Conservation (phyloP, 139 green algal species). For the Penium margaritaceum region DNA sequence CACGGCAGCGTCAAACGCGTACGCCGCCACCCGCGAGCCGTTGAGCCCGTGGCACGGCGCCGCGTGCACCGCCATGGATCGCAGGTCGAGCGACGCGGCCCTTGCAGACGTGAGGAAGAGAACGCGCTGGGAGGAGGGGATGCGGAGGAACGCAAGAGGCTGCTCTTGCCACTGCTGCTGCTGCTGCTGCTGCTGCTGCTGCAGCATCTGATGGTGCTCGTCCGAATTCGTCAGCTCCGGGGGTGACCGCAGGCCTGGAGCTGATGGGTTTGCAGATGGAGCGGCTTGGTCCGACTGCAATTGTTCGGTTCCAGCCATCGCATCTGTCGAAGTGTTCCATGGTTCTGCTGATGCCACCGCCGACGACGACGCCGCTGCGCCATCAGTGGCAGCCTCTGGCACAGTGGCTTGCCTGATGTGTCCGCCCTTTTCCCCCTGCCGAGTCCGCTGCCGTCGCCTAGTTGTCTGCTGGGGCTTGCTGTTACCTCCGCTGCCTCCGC, state of each 20-base stretch:
- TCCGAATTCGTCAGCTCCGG: background rate
- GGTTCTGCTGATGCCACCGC: background rate
- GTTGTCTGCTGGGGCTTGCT: background rate
- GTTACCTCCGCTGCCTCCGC: too few species aligned
- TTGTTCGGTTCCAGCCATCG: too few species aligned
- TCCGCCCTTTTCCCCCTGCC: background rate
- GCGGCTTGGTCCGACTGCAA: too few species aligned
- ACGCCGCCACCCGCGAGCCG: conserved; percentile 20
- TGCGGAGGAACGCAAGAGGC: conserved; percentile 27
- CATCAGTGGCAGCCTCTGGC: background rate
- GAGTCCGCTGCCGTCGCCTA: background rate
- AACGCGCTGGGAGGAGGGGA: conserved; percentile 14
- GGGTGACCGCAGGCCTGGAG: too few species aligned
- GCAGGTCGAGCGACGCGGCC: conserved; percentile 26
- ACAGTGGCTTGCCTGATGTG: too few species aligned
- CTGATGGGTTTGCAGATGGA: too few species aligned
- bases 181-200: background rate
- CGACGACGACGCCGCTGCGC: background rate
- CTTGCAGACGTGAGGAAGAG: conserved; percentile 27
- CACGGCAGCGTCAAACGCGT: conserved; percentile 21
- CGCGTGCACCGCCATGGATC: background rate
- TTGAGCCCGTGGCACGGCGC: conserved; percentile 22
- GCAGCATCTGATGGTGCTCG: background rate
- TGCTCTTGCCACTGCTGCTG: background rate
- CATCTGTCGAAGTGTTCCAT: too few species aligned